Conservation (phyloP, 768 basidiomycete species). For the Pulveroboletus sp. region DNA sequence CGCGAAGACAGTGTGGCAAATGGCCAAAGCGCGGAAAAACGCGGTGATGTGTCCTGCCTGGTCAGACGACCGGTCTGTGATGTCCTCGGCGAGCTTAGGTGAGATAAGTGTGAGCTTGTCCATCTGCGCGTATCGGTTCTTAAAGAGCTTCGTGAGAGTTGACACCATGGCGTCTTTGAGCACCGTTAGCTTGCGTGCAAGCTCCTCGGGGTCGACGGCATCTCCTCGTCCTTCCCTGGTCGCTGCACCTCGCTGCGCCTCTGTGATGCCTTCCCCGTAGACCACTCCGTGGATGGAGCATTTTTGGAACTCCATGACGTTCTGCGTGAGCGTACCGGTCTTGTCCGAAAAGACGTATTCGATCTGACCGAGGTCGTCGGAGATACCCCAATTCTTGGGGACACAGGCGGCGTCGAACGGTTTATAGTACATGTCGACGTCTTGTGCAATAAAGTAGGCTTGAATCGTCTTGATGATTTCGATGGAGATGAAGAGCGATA, state of each 20-base stretch:
- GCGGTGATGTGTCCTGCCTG: constrained; percentile 67
- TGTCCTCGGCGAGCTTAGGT: constrained; percentile 75
- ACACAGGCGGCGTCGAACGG: constrained; percentile 84
- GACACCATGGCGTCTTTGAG: constrained; percentile 76
- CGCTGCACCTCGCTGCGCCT: constrained; percentile 90
- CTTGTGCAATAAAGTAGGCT: constrained; percentile 94
- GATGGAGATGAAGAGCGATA: constrained; percentile 94
- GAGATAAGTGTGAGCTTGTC: constrained; percentile 86
- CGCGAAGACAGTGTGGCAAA: constrained; percentile 89
- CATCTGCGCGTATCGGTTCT: constrained; percentile 79
- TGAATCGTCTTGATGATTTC: constrained; percentile 98
- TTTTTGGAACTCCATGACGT: constrained; percentile 98
- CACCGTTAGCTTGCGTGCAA: constrained; percentile 55
- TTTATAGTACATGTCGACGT: constrained; percentile 93
- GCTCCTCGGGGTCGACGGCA: constrained; percentile 62
- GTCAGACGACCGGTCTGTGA: constrained; percentile 53
- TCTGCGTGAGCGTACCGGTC: constrained; percentile 96
- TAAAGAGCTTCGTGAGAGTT: constrained; percentile 72
- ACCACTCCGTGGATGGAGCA: constrained; percentile 80
- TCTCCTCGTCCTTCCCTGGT: constrained; percentile 73
- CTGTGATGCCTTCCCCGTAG: constrained; percentile 94
- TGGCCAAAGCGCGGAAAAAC: constrained; percentile 92
- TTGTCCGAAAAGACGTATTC: constrained; percentile 95
- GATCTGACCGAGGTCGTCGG: constrained; percentile 97
- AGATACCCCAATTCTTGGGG: constrained; percentile 98